These are phyloP conservation scores for Aspergillus eucalypticola DNA, from an alignment of 2,329 filamentous ascomycete species.

Conservation along the genomic window DNA sequence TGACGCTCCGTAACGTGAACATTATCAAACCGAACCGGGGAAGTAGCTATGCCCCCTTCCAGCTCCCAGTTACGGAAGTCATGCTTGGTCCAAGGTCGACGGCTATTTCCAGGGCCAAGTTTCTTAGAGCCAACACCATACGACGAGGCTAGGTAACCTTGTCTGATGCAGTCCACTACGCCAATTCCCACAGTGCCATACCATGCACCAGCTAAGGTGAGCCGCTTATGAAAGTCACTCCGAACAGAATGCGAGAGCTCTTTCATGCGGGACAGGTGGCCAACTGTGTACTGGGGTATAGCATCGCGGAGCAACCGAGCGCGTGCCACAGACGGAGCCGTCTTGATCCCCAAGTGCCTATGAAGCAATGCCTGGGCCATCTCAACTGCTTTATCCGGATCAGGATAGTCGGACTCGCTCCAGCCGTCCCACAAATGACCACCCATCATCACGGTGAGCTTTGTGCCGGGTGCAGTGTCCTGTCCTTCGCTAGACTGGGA, in stretches of 20 bases:
- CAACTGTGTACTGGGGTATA: conserved; percentile 87
- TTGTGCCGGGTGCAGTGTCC: conserved; percentile 67
- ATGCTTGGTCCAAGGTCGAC: conserved; percentile 24
- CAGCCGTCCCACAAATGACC: conserved; percentile 85
- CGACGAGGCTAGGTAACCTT: conserved; percentile 56
- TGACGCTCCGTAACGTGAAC: conserved; percentile 12
- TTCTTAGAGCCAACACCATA: conserved; percentile 40
- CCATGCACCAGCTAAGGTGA: conserved; percentile 64
- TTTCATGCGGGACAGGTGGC: conserved; percentile 67
- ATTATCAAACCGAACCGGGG: conserved; percentile 26
- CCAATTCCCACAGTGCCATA: conserved; percentile 49
- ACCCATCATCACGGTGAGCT: conserved; percentile 91
- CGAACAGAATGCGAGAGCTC: conserved; percentile 58
- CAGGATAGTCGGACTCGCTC: conserved; percentile 56
- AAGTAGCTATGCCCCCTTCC: conserved; percentile 32
- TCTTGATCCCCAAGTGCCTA: conserved; percentile 72
- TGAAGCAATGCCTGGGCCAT: conserved; percentile 71
- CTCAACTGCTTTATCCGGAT: conserved; percentile 63
- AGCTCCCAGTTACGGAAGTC: conserved; percentile 29
- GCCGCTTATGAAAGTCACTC: conserved; percentile 58
- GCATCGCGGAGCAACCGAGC: conserved; percentile 68
- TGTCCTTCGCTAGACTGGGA: conserved; percentile 63
- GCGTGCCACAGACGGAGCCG: conserved; percentile 61
- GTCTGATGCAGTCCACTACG: conserved; percentile 57
- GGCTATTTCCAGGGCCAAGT: conserved; percentile 14